A percentile compares a stretch with the other conserved stretches of the same genome.
phyloP scores from a whole-genome alignment of 1,139 yeast genomes.

The Saccharomyces hybrid region DNA sequence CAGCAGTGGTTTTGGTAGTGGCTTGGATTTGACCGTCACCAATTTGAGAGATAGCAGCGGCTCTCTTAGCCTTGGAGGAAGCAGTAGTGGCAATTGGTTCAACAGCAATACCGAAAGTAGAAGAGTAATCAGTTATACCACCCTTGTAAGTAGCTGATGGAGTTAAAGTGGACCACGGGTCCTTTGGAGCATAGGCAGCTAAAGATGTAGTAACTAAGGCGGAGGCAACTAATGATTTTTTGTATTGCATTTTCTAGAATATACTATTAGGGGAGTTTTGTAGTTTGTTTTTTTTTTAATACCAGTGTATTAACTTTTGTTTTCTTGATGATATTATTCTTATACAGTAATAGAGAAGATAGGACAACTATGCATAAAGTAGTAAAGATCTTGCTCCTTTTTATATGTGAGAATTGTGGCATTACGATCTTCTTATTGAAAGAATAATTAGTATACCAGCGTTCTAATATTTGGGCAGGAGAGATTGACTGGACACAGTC shows the following conservation, averaged over 20 bases:
- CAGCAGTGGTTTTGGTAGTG: conserved; percentile 45
- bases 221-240: conserved; percentile 30
- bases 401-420: neutral
- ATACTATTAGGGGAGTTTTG: neutral
- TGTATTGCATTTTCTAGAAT: conserved; percentile 27
- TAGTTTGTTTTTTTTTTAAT: neutral
- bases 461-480: neutral
- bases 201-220: conserved; percentile 44
- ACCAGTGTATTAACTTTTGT: neutral
- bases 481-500: neutral
- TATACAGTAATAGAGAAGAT: neutral
- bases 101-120: conserved; percentile 17
- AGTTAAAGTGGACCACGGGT: conserved; percentile 67
- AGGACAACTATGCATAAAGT: neutral
- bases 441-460: neutral
- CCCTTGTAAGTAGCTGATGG: conserved; percentile 52
- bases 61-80: conserved; percentile 43
- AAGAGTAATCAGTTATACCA: conserved; percentile 40
- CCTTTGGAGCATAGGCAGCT: conserved; percentile 61
- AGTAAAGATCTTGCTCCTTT: neutral
- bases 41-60: conserved; percentile 37
- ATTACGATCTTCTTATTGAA: neutral
- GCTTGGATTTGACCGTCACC: conserved; percentile 46
- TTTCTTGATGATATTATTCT: neutral
- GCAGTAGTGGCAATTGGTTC: conserved; percentile 20